Base-by-base conservation (phyloP, 2,329 filamentous ascomycete species). In the Aspergillus felis region DNA sequence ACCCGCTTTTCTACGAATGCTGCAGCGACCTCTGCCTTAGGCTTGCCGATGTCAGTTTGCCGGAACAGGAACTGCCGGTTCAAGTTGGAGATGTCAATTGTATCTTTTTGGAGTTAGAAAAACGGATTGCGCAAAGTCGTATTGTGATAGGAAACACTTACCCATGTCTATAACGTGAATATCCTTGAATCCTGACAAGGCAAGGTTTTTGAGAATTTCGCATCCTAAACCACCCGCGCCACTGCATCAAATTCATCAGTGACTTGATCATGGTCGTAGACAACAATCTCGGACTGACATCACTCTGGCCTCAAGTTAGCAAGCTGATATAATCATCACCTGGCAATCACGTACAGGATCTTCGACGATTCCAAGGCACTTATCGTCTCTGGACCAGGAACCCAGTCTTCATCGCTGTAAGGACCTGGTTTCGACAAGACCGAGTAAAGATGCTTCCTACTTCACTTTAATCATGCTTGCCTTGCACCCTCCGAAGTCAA, bases 101-200 rank as follows among this genome's bases (percentile, higher is more conserved):
- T 99, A 75, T 99, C 92, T 91, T 64, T 42, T 42, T 24, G n/a
- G 25, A 55, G 60, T 72, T 56, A 66, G 59, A 49, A 47, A 38
- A 25, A 7, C 14, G n/a, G 12, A 24, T 27, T 12, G 48, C n/a
- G 14, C 8, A 25, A 24, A n/a, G 28, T 7, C 1, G 29, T 25
- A 51, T 29, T 12, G 22, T 22, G 7, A 50, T 44, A 53, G 29
- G 22, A 28, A 42, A 17, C n/a, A 71, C 81, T 57, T 76, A 89
- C 89, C 91, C 94, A 99, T 99, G 77, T 99, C 94, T 68, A 99
- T 97, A 58, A 99, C 94, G 79, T 99, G 92, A 65, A 99, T 97
- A 69, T 96, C 86, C 75, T 90, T 95, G 80, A 99, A 99, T 28
- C 92, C 92, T 1, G 93, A 97, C 53, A 99, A 83, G 46, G 94